Conservation (phyloP, 108 stramenopile genomes). For the Nitzschia sp. region DNA sequence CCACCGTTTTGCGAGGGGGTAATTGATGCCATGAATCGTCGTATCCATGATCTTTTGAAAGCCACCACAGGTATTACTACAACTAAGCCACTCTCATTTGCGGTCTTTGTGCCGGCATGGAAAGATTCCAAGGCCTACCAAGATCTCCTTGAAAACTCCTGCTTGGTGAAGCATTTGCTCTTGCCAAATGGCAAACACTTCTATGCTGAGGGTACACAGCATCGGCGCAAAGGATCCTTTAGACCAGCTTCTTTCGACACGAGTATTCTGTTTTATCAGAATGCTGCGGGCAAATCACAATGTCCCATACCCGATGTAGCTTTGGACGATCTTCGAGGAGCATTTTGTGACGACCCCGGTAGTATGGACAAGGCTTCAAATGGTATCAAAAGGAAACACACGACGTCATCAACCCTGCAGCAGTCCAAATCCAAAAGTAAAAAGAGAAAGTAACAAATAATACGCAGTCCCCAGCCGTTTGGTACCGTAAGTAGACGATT, state of each 20-base stretch:
- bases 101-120: conserved; percentile 92
- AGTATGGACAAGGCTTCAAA: conserved; percentile 21
- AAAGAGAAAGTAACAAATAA: too few relatives aligned
- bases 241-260: conserved; percentile 84
- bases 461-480: too few relatives aligned
- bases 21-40: conserved; percentile 59
- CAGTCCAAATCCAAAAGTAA: too few relatives aligned
- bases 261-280: conserved; percentile 81
- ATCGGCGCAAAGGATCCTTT: conserved; percentile 63
- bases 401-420: too few relatives aligned
- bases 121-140: conserved; percentile 74
- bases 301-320: conserved; percentile 47
- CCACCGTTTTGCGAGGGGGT: conserved; percentile 88
- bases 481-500: too few relatives aligned
- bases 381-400: neutral
- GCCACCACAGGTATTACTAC: too few relatives aligned
- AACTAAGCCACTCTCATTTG: conserved; percentile 76
- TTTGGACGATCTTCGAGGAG: conserved; percentile 35
- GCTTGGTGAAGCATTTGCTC: conserved; percentile 54
- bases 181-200: conserved; percentile 66
- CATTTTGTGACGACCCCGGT: conserved; percentile 49
- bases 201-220: conserved; percentile 83
- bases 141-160: conserved; percentile 34
- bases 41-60: conserved; percentile 48
- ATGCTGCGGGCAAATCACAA: conserved; percentile 47